These are phyloP conservation scores for Herpetomonas samuelpessoai DNA, from an alignment of 208 protist genomes.

Conservation along the genomic window DNA sequence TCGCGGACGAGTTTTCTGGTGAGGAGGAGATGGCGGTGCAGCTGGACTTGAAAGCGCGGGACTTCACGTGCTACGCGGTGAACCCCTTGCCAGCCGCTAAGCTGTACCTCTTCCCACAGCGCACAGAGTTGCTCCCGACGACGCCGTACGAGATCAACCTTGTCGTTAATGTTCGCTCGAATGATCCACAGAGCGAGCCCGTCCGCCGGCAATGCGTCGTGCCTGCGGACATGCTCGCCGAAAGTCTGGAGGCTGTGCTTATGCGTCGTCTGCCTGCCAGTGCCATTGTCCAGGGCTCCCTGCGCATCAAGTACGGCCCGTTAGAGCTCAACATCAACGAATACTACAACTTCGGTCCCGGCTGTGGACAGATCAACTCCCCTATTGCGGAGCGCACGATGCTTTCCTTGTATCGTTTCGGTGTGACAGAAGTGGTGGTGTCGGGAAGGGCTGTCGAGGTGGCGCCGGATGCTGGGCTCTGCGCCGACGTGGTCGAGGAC, in stretches of 20 bases:
- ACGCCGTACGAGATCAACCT: constrained; percentile 70
- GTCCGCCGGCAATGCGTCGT: constrained; percentile 66
- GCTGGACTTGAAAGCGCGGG: constrained; percentile 51
- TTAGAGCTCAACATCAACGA: constrained; percentile 87
- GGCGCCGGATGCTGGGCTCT: constrained; percentile 17
- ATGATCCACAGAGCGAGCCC: constrained; percentile 49
- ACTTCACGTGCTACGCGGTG: constrained; percentile 81
- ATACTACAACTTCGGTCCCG: constrained; percentile 82
- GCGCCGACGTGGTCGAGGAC: constrained; percentile 40
- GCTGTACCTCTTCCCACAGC: constrained; percentile 71
- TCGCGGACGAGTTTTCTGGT: constrained; percentile 85
- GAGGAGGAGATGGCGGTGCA: constrained; percentile 85
- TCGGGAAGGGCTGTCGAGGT: constrained; percentile 70
- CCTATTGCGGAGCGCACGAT: constrained; percentile 83
- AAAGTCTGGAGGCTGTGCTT: constrained; percentile 67
- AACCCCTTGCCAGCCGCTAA: constrained; percentile 69
- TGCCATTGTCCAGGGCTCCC: constrained; percentile 68
- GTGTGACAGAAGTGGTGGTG: constrained; percentile 76
- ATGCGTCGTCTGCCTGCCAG: constrained; percentile 54
- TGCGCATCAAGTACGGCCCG: constrained; percentile 81
- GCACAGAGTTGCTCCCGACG: constrained; percentile 51
- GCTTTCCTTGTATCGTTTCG: constrained; percentile 79
- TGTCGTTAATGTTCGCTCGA: constrained; percentile 56
- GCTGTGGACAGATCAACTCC: constrained; percentile 68
- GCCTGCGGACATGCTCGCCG: constrained; percentile 75